These are phyloP conservation scores for Taiozyma sp. DNA, from an alignment of 1,139 yeast genomes.

Conservation along the genomic window DNA sequence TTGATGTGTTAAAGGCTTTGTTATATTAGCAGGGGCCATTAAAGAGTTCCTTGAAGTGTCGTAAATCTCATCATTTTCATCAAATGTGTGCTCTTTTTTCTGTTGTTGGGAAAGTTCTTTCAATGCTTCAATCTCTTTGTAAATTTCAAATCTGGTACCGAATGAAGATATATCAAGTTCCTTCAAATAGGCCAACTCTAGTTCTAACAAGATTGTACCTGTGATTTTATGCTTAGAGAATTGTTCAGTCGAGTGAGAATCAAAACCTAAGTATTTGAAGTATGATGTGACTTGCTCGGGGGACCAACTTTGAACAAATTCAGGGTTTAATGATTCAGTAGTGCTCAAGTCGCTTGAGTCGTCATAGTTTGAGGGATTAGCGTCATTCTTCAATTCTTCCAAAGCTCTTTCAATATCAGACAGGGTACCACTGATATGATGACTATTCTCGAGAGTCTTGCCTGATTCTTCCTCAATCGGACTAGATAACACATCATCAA, in stretches of 20 bases:
- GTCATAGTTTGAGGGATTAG: constrained; percentile 3
- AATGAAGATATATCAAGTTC: constrained; percentile 89
- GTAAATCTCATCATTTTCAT: constrained; percentile 9
- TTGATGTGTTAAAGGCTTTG: constrained; percentile 31
- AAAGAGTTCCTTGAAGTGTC: constrained; percentile 1
- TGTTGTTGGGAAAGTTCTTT: constrained; percentile 22
- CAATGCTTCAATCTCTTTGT: constrained; percentile 80
- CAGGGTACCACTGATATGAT: constrained; percentile 51
- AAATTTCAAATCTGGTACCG: constrained; percentile 91
- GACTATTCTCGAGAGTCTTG: not conserved
- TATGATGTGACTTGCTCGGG: constrained; percentile 81
- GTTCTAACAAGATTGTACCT: constrained; percentile 77
- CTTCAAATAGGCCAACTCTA: constrained; percentile 80
- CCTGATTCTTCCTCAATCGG: constrained; percentile 4
- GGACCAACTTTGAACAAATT: constrained; percentile 62
- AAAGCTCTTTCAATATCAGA: constrained; percentile 84
- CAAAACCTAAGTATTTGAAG: constrained; percentile 71
- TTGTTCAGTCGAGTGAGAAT: constrained; percentile 62
- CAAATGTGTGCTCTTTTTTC: constrained; percentile 5
- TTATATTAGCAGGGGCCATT: constrained; percentile 8
- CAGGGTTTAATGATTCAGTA: constrained; percentile 36
- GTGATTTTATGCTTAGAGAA: constrained; percentile 86
- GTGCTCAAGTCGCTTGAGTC: constrained; percentile 11
- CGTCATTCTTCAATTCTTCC: constrained; percentile 52
- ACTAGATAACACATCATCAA: constrained; percentile 8